Evolutionary conservation across 2,329 filamentous ascomycete species (phyloP), one percentile per base, ranked within the genome.

Genomic region (Microdochium trichocladiopsis): DNA sequence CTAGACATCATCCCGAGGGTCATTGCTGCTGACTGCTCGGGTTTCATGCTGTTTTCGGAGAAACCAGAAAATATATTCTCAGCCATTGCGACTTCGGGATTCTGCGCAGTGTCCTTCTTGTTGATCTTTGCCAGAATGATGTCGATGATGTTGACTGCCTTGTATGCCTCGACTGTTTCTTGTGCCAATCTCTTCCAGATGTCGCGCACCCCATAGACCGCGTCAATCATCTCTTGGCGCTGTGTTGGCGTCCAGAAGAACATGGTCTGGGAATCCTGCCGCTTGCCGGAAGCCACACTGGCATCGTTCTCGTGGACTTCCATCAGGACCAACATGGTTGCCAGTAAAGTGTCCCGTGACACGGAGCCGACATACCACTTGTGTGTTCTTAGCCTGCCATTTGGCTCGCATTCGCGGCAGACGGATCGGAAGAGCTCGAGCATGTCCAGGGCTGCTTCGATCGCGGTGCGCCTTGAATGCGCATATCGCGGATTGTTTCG

Each of bases 101-200:
- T 28, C n/a, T 58, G 54, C 10, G 55, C 33, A 10, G 57, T 54
- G 22, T 66, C 67, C 10, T 78, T 74, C 52, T 71, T 72, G 60
- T 79, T 85, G 51, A 96, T 77, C 67, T 94, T 94, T 28, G 84
- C 78, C 47, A 97, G 72, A 81, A 97, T 91, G 50, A 96, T 84
- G 22, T 84, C 84, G n/a, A 97, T 74, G 23, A 93, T 79, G 43
- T 83, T 83, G 41, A 83, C 83, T 1, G 90, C 93, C 71, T 97
- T 97, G 72, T 86, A 92, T 0, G 92, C 90, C 59, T 97, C 93
- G 72, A 96, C 87, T 1, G 88, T 94, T 23, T 84, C 77, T 51
- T 94, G 86, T 2, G 84, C 81, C 11, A 91, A 75, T 10, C 82
- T 83, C 49, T 87, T 84, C 91, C 92, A 97, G 52, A 97, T 94